Evolutionary conservation across 176 grass and related monocot genomes (phyloP).

Genomic region (Aechmea fasciata): DNA sequence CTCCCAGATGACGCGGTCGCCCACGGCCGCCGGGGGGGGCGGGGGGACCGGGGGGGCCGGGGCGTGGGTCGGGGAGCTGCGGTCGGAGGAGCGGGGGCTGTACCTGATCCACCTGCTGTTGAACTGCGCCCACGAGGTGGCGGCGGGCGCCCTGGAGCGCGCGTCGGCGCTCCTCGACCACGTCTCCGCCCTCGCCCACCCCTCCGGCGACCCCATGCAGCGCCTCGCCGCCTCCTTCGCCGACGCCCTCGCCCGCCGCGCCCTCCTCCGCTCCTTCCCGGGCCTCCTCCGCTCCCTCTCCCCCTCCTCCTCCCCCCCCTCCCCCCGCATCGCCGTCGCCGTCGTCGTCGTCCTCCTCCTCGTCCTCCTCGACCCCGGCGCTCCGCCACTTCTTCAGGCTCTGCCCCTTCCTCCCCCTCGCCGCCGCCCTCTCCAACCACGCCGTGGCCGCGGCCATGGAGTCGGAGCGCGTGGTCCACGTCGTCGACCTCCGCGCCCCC

Average conservation of each 20-base stretch:
- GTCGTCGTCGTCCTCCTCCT: not conserved
- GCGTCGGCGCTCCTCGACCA: constrained; percentile 70
- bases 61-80: constrained; percentile 48
- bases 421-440: constrained; percentile 56
- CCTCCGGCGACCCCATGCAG: constrained; percentile 94
- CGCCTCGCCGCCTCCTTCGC: constrained; percentile 66
- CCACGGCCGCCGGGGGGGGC: not conserved
- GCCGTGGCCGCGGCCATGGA: constrained; percentile 84
- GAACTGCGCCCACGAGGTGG: constrained; percentile 58
- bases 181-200: constrained; percentile 46
- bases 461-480: constrained; percentile 73
- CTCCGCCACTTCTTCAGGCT: constrained; percentile 67
- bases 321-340: constrained; percentile 37
- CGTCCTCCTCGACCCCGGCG: constrained; percentile 27
- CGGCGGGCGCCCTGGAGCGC: constrained; percentile 37
- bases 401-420: constrained; percentile 78
- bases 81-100: constrained; percentile 81
- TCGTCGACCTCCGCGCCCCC: constrained; percentile 61
- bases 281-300: constrained; percentile 58
- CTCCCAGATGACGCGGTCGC: constrained; percentile 5
- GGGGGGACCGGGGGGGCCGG: constrained; percentile 18
- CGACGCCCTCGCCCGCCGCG: constrained; percentile 58
- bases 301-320: constrained; percentile 1
- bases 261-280: constrained; percentile 53
- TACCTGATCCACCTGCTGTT: constrained; percentile 89